These are phyloP conservation scores for Elsinoe perseae DNA, from an alignment of 2,329 filamentous ascomycete genomes.

Conservation along the genomic window DNA sequence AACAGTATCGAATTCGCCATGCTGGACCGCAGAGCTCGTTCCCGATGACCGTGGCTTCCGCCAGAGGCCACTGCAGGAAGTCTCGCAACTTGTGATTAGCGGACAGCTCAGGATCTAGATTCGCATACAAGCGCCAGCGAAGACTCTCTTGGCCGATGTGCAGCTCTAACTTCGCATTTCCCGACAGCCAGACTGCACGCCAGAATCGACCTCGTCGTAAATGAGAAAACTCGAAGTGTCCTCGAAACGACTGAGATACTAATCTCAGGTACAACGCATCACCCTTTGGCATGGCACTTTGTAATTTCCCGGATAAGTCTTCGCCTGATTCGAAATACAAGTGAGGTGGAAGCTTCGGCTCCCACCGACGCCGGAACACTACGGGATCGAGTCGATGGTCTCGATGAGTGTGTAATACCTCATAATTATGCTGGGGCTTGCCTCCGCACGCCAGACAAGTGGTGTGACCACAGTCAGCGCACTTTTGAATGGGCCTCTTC, in stretches of 20 bases:
- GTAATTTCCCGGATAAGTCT: not conserved
- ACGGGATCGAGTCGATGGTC: conserved; percentile 33
- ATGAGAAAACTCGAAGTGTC: conserved; percentile 30
- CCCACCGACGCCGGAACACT: conserved; percentile 40
- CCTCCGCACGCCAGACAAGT: conserved; percentile 48
- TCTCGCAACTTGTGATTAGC: conserved; percentile 22
- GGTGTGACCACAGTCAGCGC: conserved; percentile 47
- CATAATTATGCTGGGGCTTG: conserved; percentile 47
- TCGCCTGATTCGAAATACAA: conserved; percentile 31
- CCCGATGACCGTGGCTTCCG: conserved; percentile 17
- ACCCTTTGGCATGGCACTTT: not conserved
- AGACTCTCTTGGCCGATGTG: conserved; percentile 18
- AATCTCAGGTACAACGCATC: conserved; percentile 26
- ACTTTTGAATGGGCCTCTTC: conserved; percentile 38
- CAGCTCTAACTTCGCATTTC: conserved; percentile 34
- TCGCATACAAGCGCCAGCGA: conserved; percentile 28
- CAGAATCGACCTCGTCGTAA: conserved; percentile 31
- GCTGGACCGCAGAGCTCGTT: not conserved
- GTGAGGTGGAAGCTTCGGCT: conserved; percentile 36
- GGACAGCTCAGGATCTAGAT: conserved; percentile 20
- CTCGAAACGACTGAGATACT: conserved; percentile 28
- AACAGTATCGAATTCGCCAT: not conserved
- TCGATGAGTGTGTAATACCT: conserved; percentile 4
- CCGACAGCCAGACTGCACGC: conserved; percentile 36
- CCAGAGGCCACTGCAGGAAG: conserved; percentile 25